A percentile compares a stretch with the other conserved stretches of the same genome.
These are phyloP conservation scores for Phalaenopsis hybrid DNA, from an alignment of 116 monocot genomes.

Conservation along the genomic window DNA sequence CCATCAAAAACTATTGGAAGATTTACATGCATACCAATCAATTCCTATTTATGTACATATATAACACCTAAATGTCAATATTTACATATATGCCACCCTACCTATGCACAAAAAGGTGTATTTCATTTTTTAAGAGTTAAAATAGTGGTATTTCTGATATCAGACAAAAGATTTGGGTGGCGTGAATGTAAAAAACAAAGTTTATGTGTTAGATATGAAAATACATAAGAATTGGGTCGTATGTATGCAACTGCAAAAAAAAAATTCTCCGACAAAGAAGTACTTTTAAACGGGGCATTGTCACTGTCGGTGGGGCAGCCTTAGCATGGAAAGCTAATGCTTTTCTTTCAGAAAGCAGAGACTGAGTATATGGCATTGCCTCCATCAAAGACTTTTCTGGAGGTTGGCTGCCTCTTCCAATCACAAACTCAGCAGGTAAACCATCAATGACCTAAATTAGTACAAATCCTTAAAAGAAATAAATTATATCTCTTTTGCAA, in stretches of 20 bases:
- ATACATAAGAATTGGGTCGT: too few relatives aligned
- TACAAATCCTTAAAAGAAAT: conserved; percentile 2
- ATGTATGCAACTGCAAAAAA: too few relatives aligned
- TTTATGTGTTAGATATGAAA: too few relatives aligned
- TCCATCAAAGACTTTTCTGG: conserved; percentile 46
- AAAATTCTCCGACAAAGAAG: neutral
- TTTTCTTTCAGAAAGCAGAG: conserved; percentile 49
- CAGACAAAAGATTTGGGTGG: too few relatives aligned
- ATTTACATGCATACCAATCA: too few relatives aligned
- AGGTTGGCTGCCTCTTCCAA: conserved; percentile 60
- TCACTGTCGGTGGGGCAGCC: conserved; percentile 96
- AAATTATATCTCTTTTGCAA: neutral
- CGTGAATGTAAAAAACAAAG: too few relatives aligned
- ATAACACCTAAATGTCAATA: too few relatives aligned
- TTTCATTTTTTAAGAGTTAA: too few relatives aligned
- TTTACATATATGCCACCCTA: too few relatives aligned
- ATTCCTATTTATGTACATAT: too few relatives aligned
- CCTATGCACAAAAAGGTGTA: too few relatives aligned
- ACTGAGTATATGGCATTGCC: conserved; percentile 85
- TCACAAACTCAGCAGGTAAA: conserved; percentile 85
- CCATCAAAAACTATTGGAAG: neutral
- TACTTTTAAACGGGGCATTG: conserved; percentile 95
- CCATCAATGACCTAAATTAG: conserved; percentile 89
- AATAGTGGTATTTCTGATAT: too few relatives aligned
- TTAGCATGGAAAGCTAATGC: conserved; percentile 82